A percentile compares a stretch with the other conserved stretches of the same genome.
phyloP scores from a whole-genome alignment of 164 flowering plant species.

The Euptelea pleiosperma region DNA sequence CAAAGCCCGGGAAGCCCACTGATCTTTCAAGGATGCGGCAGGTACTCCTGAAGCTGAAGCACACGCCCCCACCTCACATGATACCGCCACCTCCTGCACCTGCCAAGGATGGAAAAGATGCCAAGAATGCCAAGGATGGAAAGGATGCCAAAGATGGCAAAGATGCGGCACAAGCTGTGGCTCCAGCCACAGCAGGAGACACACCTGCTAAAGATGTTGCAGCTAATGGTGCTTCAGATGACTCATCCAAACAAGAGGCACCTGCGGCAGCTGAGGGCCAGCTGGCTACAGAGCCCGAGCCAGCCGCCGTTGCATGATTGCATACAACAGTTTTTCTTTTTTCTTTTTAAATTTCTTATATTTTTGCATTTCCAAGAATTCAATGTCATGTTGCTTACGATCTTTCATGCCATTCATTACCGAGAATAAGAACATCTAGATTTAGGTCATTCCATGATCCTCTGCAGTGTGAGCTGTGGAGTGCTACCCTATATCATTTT shows the following conservation, averaged over 20 bases:
- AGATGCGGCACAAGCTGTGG: slow-evolving; percentile 24
- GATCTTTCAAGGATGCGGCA: slow-evolving; percentile 90
- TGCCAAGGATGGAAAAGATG: slow-evolving; percentile 20
- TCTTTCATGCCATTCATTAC: slow-evolving; percentile 16
- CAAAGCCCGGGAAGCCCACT: slow-evolving; percentile 94
- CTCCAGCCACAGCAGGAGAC: slow-evolving; percentile 29
- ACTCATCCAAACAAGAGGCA: slow-evolving; percentile 31
- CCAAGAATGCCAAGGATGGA: slow-evolving; percentile 46
- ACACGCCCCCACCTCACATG: slow-evolving; percentile 90
- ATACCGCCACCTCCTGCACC: slow-evolving; percentile 71
- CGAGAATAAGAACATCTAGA: slow-evolving; percentile 24
- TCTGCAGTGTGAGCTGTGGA: slow-evolving; percentile 8
- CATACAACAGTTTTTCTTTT: slow-evolving; percentile 2
- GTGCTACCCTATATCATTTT: background rate
- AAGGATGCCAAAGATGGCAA: slow-evolving; percentile 29
- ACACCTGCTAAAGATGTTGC: slow-evolving; percentile 31
- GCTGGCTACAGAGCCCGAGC: slow-evolving; percentile 32
- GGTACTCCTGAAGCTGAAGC: slow-evolving; percentile 78
- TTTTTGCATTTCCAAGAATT: slow-evolving; percentile 6
- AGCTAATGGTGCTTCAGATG: slow-evolving; percentile 26
- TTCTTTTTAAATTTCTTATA: background rate
- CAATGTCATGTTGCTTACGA: slow-evolving; percentile 8
- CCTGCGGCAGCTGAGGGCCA: slow-evolving; percentile 31
- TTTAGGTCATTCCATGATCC: slow-evolving; percentile 6
- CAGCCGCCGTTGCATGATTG: slow-evolving; percentile 32